Conservation (phyloP, 2,329 filamentous ascomycete genomes). For the Lachnellula arida region DNA sequence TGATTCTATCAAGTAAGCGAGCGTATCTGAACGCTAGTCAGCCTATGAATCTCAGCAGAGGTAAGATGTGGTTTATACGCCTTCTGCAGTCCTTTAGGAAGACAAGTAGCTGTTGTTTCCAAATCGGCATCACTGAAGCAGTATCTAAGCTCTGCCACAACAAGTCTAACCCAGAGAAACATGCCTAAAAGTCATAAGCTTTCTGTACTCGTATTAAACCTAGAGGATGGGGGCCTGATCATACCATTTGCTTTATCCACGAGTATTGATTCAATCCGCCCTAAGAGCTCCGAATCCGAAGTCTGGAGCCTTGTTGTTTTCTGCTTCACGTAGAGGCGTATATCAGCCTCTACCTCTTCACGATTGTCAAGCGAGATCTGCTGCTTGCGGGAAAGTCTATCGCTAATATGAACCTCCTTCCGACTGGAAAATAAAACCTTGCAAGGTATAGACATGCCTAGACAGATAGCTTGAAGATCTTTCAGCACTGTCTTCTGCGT, state of each 20-base stretch:
- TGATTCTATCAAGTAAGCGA: constrained; percentile 8
- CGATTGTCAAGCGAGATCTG: constrained; percentile 6
- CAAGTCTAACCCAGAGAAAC: constrained; percentile 16
- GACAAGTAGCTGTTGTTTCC: not conserved
- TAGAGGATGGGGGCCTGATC: not conserved
- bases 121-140: constrained; percentile 8
- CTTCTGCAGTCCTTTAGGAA: constrained; percentile 13
- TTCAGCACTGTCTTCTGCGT: constrained; percentile 10
- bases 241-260: constrained; percentile 12
- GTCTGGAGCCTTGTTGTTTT: constrained; percentile 5
- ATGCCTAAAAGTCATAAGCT: constrained; percentile 4
- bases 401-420: constrained; percentile 7
- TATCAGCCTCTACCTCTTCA: constrained; percentile 6
- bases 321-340: constrained; percentile 4
- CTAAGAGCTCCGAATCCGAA: constrained; percentile 4
- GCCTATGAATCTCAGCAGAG: constrained; percentile 35
- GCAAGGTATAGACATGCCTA: not conserved
- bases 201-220: not conserved
- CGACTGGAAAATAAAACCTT: constrained; percentile 11
- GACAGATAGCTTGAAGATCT: constrained; percentile 6
- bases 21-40: constrained; percentile 23
- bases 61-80: constrained; percentile 6
- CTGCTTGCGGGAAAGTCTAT: constrained; percentile 5
- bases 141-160: constrained; percentile 4
- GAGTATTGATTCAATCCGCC: constrained; percentile 5